Evolutionary conservation across 495 filamentous ascomycete species (phyloP), one percentile per base, ranked within the genome.

Genomic region (Apiosordaria backusii): DNA sequence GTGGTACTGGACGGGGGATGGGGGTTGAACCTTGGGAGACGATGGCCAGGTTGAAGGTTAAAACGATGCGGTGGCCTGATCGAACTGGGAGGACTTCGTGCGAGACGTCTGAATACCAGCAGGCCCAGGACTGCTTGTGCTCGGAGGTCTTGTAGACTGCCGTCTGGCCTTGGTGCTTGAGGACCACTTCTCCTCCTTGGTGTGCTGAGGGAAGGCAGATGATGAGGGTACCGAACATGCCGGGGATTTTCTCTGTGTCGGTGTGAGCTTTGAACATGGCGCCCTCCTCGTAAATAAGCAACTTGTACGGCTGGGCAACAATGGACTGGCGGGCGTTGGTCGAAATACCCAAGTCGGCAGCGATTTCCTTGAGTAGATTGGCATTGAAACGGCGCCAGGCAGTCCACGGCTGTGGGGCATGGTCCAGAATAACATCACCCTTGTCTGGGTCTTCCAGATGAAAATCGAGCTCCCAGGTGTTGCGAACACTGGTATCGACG

Each of bases 201-300:
- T 87, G 83, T 22, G 75, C 65, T 0, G 83, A 86, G 0, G 86
- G 85, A 1, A 88, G 76, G 61, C 71, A 79, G 27, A 88, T 75
- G 35, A 84, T 80, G n/a, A 87, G 72, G 0, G 85, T 87, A 19
- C 77, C 85, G 67, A 88, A 86, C 80, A 87, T 85, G 3, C 83
- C 80, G 18, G 80, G 77, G 3, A 74, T 75, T 63, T 87, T 86
- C 65, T 87, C 83, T 0, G 81, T 66, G 60, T 87, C 85, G 65
- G 76, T 78, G 67, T 86, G 83, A 10, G 77, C 64, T 23, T 83
- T 82, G 71, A 85, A 86, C 64, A 84, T 78, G 0, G 84, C 81
- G 0, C 83, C 85, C 61, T 82, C 64, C 62, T 85, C 84, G 71
- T 88, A 86, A 4, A 88, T 63, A 15, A 86, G 71, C 68, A 87